Conservation (phyloP, 2,329 filamentous ascomycete genomes). For the Ophiostoma triangulosporum region DNA sequence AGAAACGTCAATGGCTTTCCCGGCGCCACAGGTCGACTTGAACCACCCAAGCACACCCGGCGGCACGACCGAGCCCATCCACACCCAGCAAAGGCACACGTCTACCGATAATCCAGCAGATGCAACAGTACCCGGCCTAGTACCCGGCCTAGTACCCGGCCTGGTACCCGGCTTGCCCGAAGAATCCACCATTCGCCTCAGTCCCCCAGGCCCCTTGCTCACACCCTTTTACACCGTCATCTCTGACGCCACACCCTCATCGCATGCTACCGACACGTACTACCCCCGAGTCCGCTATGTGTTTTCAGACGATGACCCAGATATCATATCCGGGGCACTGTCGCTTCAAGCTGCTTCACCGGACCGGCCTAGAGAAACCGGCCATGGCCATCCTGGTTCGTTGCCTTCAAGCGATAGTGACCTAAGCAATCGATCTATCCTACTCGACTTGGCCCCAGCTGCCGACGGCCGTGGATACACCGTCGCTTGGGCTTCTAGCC, state of each 20-base stretch:
- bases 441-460: constrained; percentile 40
- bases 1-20: not conserved
- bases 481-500: constrained; percentile 56
- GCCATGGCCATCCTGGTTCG: not conserved
- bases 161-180: constrained; percentile 3
- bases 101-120: not conserved
- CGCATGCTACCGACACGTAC: constrained; percentile 39
- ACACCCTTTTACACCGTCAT: constrained; percentile 78
- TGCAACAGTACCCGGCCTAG: not conserved
- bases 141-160: too few species aligned
- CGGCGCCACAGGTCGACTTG: not conserved
- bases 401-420: constrained; percentile 16
- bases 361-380: not conserved
- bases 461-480: constrained; percentile 27
- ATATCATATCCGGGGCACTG: constrained; percentile 56
- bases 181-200: constrained; percentile 12
- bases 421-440: constrained; percentile 36
- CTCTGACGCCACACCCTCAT: constrained; percentile 51
- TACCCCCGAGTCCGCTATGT: constrained; percentile 86
- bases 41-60: not conserved
- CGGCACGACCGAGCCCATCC: not conserved
- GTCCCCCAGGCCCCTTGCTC: constrained; percentile 34
- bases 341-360: not conserved
- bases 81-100: not conserved
- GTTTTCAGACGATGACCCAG: constrained; percentile 81